Conservation (phyloP, 2,329 filamentous ascomycete species). For the Paraconiothyrium brasiliense region DNA sequence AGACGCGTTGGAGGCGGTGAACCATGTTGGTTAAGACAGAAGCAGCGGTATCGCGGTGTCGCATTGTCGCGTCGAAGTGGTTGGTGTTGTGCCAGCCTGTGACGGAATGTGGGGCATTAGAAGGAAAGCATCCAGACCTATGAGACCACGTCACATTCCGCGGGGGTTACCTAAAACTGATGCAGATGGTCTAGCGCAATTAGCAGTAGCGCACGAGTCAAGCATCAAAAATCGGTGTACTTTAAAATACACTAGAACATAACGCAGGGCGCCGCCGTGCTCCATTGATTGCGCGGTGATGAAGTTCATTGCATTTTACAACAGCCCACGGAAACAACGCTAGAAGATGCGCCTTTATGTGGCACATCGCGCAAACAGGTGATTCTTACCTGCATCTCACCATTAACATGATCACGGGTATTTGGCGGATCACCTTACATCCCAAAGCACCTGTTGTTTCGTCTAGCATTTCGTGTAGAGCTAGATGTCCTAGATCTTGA, state of each 20-base stretch:
- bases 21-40: neutral
- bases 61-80: constrained; percentile 13
- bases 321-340: too few relatives aligned
- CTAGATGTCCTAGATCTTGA: too few relatives aligned
- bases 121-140: constrained; percentile 5
- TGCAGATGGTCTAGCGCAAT: neutral
- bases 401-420: too few relatives aligned
- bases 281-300: too few relatives aligned
- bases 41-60: neutral
- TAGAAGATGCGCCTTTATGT: too few relatives aligned
- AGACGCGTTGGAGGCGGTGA: neutral
- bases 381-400: too few relatives aligned
- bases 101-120: constrained; percentile 9
- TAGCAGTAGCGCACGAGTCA: neutral
- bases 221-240: neutral
- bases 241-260: constrained; percentile 3
- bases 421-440: too few relatives aligned
- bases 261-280: too few relatives aligned
- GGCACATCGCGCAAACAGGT: too few relatives aligned
- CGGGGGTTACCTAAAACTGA: neutral
- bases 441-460: too few relatives aligned
- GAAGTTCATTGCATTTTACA: too few relatives aligned
- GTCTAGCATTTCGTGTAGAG: too few relatives aligned
- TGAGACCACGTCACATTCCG: constrained; percentile 10
- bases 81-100: constrained; percentile 10